Evolutionary conservation across 495 filamentous ascomycete genomes (phyloP).

Genomic region (Jackrogersella multiformis): DNA sequence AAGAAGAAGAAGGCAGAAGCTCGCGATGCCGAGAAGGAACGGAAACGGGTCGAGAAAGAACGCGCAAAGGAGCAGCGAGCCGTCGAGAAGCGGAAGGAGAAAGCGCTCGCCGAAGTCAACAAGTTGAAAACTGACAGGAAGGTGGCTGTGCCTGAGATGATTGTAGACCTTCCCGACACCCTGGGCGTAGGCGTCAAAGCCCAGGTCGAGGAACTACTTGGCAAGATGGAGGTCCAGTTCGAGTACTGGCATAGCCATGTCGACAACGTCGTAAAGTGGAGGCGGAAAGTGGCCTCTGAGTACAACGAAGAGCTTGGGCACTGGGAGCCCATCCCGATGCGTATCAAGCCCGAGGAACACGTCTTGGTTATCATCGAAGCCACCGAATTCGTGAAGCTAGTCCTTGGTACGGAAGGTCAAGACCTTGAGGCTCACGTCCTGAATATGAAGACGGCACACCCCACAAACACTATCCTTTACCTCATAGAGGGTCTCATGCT

Average conservation of each 20-base stretch:
- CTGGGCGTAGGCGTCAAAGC: constrained; percentile 65
- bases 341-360: constrained; percentile 71
- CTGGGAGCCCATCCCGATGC: constrained; percentile 71
- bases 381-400: constrained; percentile 73
- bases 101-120: constrained; percentile 78
- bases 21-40: constrained; percentile 66
- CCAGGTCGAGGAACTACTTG: constrained; percentile 65
- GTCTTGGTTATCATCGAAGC: constrained; percentile 73
- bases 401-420: constrained; percentile 54
- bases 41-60: constrained; percentile 60
- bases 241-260: constrained; percentile 58
- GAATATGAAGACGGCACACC: constrained; percentile 63
- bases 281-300: constrained; percentile 69
- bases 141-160: constrained; percentile 80
- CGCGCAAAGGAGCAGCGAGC: constrained; percentile 67
- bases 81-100: constrained; percentile 70
- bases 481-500: constrained; percentile 75
- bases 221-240: constrained; percentile 50
- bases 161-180: constrained; percentile 74
- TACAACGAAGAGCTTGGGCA: constrained; percentile 69
- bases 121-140: constrained; percentile 81
- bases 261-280: constrained; percentile 75
- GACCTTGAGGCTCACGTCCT: constrained; percentile 69
- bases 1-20: constrained; percentile 49
- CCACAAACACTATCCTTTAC: constrained; percentile 69